Conservation (phyloP, 78 protist genomes). For the Dictyostelium citrinum region DNA sequence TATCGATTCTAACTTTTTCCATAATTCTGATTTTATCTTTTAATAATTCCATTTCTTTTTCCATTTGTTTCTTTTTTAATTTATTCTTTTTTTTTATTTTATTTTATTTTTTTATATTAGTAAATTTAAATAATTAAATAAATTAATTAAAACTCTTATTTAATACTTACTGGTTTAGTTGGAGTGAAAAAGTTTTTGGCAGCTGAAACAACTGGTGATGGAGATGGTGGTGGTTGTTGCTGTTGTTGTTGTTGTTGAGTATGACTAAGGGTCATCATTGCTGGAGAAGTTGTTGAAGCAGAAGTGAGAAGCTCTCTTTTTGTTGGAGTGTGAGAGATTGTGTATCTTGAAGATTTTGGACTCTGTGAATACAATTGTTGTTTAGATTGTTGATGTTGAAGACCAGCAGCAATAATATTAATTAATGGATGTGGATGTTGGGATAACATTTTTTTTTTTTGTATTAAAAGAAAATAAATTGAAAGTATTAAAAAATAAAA, state of each 20-base stretch:
- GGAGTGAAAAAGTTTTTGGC: conserved; percentile 56
- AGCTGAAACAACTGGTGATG: conserved; percentile 20
- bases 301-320: conserved; percentile 3
- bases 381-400: conserved; percentile 21
- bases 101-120: neutral
- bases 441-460: conserved; percentile 19
- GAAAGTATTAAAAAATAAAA: neutral
- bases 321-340: conserved; percentile 59
- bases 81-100: conserved; percentile 7
- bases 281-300: neutral
- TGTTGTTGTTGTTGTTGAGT: neutral
- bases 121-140: neutral
- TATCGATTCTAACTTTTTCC: conserved; percentile 50
- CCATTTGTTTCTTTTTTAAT: conserved; percentile 63
- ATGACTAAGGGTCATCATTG: conserved; percentile 46
- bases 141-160: neutral
- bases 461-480: neutral
- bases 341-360: conserved; percentile 75
- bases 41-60: conserved; percentile 52
- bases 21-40: conserved; percentile 37
- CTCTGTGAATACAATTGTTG: conserved; percentile 32
- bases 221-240: neutral
- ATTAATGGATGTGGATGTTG: conserved; percentile 52
- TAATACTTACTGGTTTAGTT: conserved; percentile 14
- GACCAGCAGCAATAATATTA: conserved; percentile 35